Evolutionary conservation across 164 flowering plant species (phyloP).

Genomic region (Liriodendron chinense): DNA sequence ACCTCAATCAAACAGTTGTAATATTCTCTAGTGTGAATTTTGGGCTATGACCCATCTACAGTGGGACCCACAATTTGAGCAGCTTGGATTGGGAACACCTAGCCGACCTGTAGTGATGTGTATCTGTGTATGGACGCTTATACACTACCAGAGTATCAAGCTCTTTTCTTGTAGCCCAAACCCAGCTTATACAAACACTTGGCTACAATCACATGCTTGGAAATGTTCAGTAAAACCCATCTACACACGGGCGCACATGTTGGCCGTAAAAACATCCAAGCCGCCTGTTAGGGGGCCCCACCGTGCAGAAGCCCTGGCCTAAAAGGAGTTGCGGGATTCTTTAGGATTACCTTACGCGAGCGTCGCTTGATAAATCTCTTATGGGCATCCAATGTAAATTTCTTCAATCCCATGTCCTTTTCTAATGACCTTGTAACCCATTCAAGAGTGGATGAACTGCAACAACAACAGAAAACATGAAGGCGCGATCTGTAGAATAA

Average conservation of each 20-base stretch:
- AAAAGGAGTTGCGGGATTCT: not conserved
- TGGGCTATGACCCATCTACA: too few species aligned
- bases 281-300: not conserved
- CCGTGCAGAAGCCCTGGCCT: too few species aligned
- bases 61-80: too few species aligned
- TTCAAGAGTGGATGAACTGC: conserved; percentile 71
- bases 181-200: not conserved
- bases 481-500: too few species aligned
- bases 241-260: not conserved
- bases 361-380: conserved; percentile 68
- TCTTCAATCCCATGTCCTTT: conserved; percentile 72
- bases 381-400: conserved; percentile 66
- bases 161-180: not conserved
- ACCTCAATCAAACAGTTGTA: too few species aligned
- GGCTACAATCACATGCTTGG: not conserved
- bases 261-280: not conserved
- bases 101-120: too few species aligned
- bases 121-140: too few species aligned
- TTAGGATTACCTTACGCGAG: conserved; percentile 51
- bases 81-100: too few species aligned
- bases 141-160: not conserved
- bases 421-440: conserved; percentile 74
- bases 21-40: too few species aligned
- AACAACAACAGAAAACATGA: conserved; percentile 9
- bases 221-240: too few species aligned